Percentiles rank a stretch among this genome's conserved stretches.
phyloP scores from a whole-genome alignment of 176 grass and related monocot species.

The Oryza meridionalis region DNA sequence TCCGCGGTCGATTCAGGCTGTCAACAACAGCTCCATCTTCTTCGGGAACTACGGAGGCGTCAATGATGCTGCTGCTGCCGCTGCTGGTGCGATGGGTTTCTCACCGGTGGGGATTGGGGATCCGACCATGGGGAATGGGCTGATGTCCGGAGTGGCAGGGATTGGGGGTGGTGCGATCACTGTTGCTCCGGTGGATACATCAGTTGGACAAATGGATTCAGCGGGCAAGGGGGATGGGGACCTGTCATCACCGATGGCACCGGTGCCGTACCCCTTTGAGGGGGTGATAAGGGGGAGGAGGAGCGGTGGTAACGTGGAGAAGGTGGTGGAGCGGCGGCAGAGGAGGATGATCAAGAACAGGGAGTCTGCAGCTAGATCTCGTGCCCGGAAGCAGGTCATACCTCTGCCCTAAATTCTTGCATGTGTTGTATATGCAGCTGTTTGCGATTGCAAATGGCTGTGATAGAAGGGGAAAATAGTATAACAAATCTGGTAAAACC shows the following conservation, averaged over 20 bases:
- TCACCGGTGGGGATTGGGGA: constrained; percentile 54
- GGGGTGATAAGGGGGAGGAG: constrained; percentile 60
- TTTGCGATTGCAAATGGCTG: constrained; percentile 25
- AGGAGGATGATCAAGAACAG: constrained; percentile 93
- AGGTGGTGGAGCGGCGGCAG: constrained; percentile 79
- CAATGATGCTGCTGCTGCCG: constrained; percentile 7
- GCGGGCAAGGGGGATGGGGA: constrained; percentile 56
- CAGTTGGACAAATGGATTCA: constrained; percentile 48
- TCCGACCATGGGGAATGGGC: constrained; percentile 40
- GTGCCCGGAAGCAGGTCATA: constrained; percentile 72
- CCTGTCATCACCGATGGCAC: constrained; percentile 52
- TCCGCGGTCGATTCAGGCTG: constrained; percentile 36
- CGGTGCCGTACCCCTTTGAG: constrained; percentile 51
- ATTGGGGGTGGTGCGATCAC: constrained; percentile 24
- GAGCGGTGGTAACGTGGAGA: constrained; percentile 55
- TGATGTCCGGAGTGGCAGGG: constrained; percentile 30
- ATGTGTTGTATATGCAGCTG: neutral
- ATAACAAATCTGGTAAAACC: constrained; percentile 14
- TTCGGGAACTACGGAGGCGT: constrained; percentile 40
- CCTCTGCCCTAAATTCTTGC: constrained; percentile 37
- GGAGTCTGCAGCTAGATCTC: constrained; percentile 78
- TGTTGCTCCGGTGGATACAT: constrained; percentile 27
- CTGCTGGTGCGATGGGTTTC: constrained; percentile 23
- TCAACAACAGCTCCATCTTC: constrained; percentile 47
- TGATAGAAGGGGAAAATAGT: constrained; percentile 2